These are phyloP conservation scores for Crithidia brevicula DNA, from an alignment of 208 protist genomes.

Conservation along the genomic window DNA sequence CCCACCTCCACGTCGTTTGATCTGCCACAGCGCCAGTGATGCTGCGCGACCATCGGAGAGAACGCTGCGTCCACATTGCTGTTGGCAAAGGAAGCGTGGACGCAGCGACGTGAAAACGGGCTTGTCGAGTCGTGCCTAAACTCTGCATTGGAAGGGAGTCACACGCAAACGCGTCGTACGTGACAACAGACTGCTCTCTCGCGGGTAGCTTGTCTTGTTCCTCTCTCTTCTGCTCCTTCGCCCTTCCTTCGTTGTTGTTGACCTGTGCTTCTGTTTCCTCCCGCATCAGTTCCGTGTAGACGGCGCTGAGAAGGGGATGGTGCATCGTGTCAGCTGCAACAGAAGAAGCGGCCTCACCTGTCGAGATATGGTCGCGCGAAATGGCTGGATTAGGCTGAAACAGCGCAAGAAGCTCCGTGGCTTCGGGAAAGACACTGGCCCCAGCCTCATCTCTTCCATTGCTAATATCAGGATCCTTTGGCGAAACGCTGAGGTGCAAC, in stretches of 20 bases:
- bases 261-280: no score
- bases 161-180: not conserved
- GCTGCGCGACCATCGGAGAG: no score
- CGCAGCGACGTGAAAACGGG: conserved; percentile 3
- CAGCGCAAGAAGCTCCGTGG: conserved; percentile 2
- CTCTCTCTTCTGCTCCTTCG: not conserved
- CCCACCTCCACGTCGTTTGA: not conserved
- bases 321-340: not conserved
- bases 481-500: not conserved
- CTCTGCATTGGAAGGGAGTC: not conserved
- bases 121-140: not conserved
- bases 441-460: not conserved
- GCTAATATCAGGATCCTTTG: no score
- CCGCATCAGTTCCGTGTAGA: no score
- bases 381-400: not conserved
- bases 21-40: no score
- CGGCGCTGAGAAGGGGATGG: conserved; percentile 1
- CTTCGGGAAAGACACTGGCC: conserved; percentile 12
- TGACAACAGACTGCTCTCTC: no score
- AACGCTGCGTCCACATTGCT: no score
- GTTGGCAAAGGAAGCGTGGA: not conserved
- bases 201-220: not conserved
- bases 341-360: not conserved
- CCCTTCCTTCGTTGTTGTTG: not conserved
- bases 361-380: not conserved